Evolutionary conservation across 257 asterid species (phyloP).

Genomic region (Ligustrum vulgare): DNA sequence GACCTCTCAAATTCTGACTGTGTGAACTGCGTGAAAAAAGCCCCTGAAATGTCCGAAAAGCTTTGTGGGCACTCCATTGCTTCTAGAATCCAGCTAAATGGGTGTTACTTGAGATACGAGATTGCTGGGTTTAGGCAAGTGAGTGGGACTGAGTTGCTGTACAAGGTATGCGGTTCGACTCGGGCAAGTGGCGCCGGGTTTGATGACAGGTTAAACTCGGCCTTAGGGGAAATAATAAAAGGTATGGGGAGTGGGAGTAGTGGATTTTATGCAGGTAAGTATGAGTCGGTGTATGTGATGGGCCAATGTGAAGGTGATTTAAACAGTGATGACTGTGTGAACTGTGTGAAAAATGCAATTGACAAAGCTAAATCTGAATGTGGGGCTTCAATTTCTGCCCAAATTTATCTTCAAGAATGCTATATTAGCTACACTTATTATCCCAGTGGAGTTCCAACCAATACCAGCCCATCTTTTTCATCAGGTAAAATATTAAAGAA

Average conservation of each 20-base stretch:
- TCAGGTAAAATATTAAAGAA: conserved; percentile 35
- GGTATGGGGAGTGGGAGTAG: conserved; percentile 43
- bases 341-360: conserved; percentile 61
- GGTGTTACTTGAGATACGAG: conserved; percentile 67
- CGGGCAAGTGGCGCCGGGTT: conserved; percentile 70
- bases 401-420: conserved; percentile 65
- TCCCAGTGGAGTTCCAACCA: conserved; percentile 61
- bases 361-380: conserved; percentile 58
- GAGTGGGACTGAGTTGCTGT: conserved; percentile 53
- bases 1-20: conserved; percentile 63
- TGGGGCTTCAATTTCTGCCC: conserved; percentile 58
- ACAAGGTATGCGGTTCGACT: conserved; percentile 62
- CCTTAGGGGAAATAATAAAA: conserved; percentile 58
- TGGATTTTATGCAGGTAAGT: conserved; percentile 69
- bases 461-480: conserved; percentile 30
- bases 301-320: conserved; percentile 93
- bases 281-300: conserved; percentile 62
- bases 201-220: conserved; percentile 49
- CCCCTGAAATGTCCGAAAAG: conserved; percentile 35
- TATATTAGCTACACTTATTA: conserved; percentile 74
- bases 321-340: conserved; percentile 57
- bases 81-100: conserved; percentile 55
- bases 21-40: conserved; percentile 43
- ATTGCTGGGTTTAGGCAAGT: conserved; percentile 48
- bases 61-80: conserved; percentile 31